phyloP scores from a whole-genome alignment of 768 basidiomycete species.

The Mycena polygramma region DNA sequence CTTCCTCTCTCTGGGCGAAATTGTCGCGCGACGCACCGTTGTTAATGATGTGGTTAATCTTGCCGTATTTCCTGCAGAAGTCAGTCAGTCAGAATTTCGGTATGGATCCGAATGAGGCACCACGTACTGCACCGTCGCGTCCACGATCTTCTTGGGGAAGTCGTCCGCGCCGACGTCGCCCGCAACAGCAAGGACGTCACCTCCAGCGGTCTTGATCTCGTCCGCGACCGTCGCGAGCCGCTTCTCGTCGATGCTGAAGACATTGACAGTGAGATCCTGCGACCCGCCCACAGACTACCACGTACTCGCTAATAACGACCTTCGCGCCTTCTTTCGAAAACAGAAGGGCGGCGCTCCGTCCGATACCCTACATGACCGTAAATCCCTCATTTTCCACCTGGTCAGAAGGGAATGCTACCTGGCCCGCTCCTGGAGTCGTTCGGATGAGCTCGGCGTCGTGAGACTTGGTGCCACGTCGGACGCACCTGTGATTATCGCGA shows the following conservation, averaged over 20 bases:
- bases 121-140: conserved; percentile 80
- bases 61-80: conserved; percentile 74
- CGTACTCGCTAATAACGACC: conserved; percentile 87
- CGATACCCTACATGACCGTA: conserved; percentile 72
- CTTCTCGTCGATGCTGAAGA: conserved; percentile 75
- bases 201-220: conserved; percentile 81
- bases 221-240: conserved; percentile 75
- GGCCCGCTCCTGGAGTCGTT: conserved; percentile 71
- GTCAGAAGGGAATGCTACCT: conserved; percentile 56
- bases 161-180: conserved; percentile 89
- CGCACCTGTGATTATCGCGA: conserved; percentile 89
- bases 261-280: not conserved
- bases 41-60: conserved; percentile 90
- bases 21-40: conserved; percentile 62
- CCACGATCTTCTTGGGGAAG: conserved; percentile 83
- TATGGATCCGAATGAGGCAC: not conserved
- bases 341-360: conserved; percentile 77
- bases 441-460: conserved; percentile 11
- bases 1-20: not conserved
- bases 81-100: not conserved
- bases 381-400: not conserved
- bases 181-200: conserved; percentile 78
- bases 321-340: conserved; percentile 91
- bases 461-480: conserved; percentile 14
- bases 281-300: conserved; percentile 13